These are phyloP conservation scores for Talaromyces adpressus DNA, from an alignment of 495 filamentous ascomycete species.

Conservation along the genomic window DNA sequence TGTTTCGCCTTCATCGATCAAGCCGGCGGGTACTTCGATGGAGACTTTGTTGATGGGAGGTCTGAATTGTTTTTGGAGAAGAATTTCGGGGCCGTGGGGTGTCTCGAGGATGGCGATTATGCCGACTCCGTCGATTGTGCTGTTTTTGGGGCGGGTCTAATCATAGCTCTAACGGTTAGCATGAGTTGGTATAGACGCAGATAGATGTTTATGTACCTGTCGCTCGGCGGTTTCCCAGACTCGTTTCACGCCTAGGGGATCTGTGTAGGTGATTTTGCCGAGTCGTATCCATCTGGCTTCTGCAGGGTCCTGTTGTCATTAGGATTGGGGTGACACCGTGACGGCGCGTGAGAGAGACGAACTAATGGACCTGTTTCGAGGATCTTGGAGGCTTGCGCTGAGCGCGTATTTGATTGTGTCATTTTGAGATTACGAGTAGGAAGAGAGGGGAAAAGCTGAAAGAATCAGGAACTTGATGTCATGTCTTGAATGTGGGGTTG, in stretches of 20 bases:
- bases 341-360: constrained; percentile 13
- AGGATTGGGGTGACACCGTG: not conserved
- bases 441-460: not conserved
- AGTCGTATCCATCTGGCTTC: constrained; percentile 74
- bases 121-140: constrained; percentile 80
- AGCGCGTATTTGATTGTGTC: not conserved
- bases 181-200: too few species aligned
- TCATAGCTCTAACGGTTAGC: not conserved
- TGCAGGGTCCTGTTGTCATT: constrained; percentile 26
- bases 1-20: constrained; percentile 77
- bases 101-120: constrained; percentile 83
- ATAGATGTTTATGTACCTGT: constrained; percentile 35
- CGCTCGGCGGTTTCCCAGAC: constrained; percentile 82
- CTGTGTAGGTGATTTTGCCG: constrained; percentile 64
- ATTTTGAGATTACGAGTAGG: not conserved
- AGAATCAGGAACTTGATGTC: not conserved
- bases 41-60: constrained; percentile 72
- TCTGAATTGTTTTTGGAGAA: constrained; percentile 84
- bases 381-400: constrained; percentile 30
- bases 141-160: constrained; percentile 57
- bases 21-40: constrained; percentile 80
- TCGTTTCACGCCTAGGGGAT: constrained; percentile 59
- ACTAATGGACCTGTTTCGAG: constrained; percentile 45
- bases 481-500: not conserved
- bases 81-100: constrained; percentile 60